Evolutionary conservation across 257 asterid genomes (phyloP).

Genomic region (Eustoma russellianum): DNA sequence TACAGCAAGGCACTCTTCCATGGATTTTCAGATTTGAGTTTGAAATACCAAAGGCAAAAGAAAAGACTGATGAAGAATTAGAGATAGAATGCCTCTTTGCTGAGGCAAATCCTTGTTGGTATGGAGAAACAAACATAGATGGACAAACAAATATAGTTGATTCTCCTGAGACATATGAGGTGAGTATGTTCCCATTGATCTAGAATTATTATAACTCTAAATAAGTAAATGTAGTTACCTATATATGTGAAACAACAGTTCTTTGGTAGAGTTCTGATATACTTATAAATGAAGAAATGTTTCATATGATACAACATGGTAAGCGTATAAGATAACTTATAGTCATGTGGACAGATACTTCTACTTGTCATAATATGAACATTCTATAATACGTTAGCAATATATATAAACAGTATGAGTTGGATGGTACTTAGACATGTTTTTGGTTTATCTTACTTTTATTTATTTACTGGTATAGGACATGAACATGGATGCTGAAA

Average conservation of each 20-base stretch:
- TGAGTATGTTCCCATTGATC: no score
- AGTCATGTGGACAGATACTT: background rate
- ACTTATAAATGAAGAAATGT: background rate
- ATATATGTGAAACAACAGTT: background rate
- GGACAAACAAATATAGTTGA: background rate
- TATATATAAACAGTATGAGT: background rate
- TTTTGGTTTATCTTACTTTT: background rate
- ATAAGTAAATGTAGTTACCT: background rate
- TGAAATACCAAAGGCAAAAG: conserved; percentile 23
- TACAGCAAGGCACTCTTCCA: conserved; percentile 15
- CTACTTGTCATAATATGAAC: background rate
- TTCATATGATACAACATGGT: background rate
- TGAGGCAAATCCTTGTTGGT: conserved; percentile 11
- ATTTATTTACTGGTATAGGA: conserved; percentile 18
- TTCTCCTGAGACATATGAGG: conserved; percentile 17
- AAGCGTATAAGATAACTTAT: background rate
- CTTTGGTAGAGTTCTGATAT: background rate
- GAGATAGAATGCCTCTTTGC: conserved; percentile 24
- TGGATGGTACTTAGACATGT: background rate
- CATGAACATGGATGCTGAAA: conserved; percentile 2
- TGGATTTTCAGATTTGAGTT: conserved; percentile 39
- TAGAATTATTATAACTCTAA: no score
- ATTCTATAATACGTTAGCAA: background rate
- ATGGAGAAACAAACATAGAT: conserved; percentile 2
- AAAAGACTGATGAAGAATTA: conserved; percentile 26